Evolutionary conservation across 1,284 basidiomycete genomes (phyloP), one percentile per base, ranked within the genome.

Genomic region (Hymenochaete sp.): DNA sequence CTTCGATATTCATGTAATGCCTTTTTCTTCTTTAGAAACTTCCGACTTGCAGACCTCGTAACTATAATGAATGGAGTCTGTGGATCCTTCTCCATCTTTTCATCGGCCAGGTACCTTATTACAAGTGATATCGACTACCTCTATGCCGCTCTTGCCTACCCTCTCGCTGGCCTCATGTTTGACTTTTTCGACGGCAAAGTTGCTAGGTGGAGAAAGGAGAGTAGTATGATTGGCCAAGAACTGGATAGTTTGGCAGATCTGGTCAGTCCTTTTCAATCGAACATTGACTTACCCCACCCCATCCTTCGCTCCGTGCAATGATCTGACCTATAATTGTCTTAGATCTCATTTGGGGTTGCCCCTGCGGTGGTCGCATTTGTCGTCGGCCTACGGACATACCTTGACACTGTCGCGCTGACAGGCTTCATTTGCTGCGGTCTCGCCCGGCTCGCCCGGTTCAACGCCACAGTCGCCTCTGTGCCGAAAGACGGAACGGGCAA

Each of bases 51-150:
- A 56, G 95, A 99, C 67, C 77, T 96, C 37, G 92, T 99, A 58
- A 99, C 95, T n/a, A 91, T 99, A 54, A 95, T 96, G 84, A 99
- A 99, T 62, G 96, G 96, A 32, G 89, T 98, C 62, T 99, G 96
- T 66, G 96, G 96, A 48, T 90, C 90, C 11, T 85, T 97, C 57
- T 97, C 93, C 32, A 75, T 99, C 54, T 95, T 95, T 63, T 93
- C 87, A 28, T 93, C 90, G 6, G 91, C 86, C 31, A 82, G 83
- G 49, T 95, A 95, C 66, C 73, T 95, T 53, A 58, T 89, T 44
- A 86, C 86, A 22, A 79, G 83, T 53, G 90, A 98, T 62, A 73
- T 77, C 50, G 75, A 78, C 53, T 79, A 82, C 63, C 70, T 97
- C 47, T 89, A 89, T 79, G 76, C 79, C 43, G 96, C 93, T 4